Evolutionary conservation across 2,329 filamentous ascomycete genomes (phyloP), one percentile per base, ranked within the genome.

Genomic region (Alternaria viburni): DNA sequence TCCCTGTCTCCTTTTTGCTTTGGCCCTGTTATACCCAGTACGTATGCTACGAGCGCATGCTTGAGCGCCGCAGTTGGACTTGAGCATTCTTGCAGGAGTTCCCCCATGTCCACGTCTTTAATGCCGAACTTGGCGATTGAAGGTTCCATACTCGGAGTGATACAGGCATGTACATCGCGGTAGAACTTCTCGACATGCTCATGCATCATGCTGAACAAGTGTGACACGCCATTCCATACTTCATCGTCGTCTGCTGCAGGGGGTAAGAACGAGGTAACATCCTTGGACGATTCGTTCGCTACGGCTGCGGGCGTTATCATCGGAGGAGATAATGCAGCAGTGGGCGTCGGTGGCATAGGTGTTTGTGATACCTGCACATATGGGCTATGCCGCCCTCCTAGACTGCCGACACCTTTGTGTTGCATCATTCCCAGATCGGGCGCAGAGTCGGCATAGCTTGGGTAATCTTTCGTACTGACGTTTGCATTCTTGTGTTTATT

Each of bases 151-250:
- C 69, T 77, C 3, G 75, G 71, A 15, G 76, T 78, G 11, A 78
- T 74, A 36, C 68, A 73, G 15, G 75, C 76, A 52, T 78, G 73
- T 5, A 77, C 73, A 47, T 79, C 75, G 50, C 77, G 74, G 57
- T 79, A 79, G 55, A 73, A 78, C 7, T 56, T 71, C 15, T 77
- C 73, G 43, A 79, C 62, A 55, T 77, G 76, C 8, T 59, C 57
- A 17, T 77, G 73, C 15, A 78, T 66, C 45, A 71, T 64, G 21
- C 54, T 66, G 54, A 79, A 78, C 23, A 79, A 54, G 9, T 41
- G 61, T 1, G 69, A 56, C 1, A 76, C 65, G n/a, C 62, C 67
- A 13, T 59, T 67, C 23, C 65, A 63, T 7, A 78, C 64, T 10
- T 70, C 67, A 6, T 50, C 41, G 17, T 76, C 74, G 25, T 71